Conservation (phyloP, 805 yeast species). For the Yarrowia sp. region DNA sequence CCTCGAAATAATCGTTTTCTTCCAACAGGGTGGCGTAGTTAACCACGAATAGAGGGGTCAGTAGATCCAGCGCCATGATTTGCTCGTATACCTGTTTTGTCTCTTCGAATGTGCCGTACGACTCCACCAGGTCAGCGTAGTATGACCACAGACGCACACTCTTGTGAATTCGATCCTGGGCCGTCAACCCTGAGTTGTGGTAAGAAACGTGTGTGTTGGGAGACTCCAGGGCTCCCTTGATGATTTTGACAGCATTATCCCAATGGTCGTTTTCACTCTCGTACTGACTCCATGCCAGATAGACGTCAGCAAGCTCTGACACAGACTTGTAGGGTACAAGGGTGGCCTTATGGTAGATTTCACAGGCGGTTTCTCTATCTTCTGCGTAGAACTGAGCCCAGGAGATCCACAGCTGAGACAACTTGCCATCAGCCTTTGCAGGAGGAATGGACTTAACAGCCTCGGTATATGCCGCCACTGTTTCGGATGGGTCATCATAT, state of each 20-base stretch:
- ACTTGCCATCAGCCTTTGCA: conserved; percentile 40
- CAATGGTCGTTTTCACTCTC: conserved; percentile 52
- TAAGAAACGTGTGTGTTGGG: conserved; percentile 40
- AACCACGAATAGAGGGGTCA: conserved; percentile 63
- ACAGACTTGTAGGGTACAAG: conserved; percentile 64
- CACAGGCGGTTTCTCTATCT: conserved; percentile 58
- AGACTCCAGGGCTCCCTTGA: conserved; percentile 43
- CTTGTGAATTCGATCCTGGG: conserved; percentile 59
- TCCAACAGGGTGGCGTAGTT: conserved; percentile 63
- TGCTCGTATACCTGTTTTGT: conserved; percentile 50
- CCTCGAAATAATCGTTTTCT: conserved; percentile 46
- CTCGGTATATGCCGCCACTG: conserved; percentile 54
- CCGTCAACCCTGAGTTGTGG: conserved; percentile 29
- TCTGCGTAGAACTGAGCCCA: conserved; percentile 65
- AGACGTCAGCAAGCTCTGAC: conserved; percentile 64
- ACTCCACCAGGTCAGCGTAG: conserved; percentile 61
- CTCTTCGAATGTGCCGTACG: conserved; percentile 39
- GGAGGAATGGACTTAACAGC: conserved; percentile 71
- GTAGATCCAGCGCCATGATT: conserved; percentile 55
- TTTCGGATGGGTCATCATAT: conserved; percentile 43
- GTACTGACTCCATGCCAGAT: conserved; percentile 73
- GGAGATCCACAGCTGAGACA: conserved; percentile 63
- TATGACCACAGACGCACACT: conserved; percentile 67
- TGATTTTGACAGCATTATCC: conserved; percentile 43
- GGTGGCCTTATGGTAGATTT: conserved; percentile 59